Conservation (phyloP, 208 protist species). For the Acanthamoeba healyi region DNA sequence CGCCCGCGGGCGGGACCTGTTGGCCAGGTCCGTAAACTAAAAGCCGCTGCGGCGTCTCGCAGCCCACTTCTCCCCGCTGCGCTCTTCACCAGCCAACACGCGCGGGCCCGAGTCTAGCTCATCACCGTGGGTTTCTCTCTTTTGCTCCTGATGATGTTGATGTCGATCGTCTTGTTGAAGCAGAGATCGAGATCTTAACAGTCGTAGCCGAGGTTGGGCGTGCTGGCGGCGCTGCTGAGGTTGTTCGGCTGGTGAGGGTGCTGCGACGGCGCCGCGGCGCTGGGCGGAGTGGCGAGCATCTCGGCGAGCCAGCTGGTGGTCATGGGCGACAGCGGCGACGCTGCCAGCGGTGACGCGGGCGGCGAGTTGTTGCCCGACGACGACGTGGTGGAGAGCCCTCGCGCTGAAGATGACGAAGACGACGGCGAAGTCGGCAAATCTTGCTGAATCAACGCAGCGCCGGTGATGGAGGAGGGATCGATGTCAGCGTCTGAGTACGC, state of each 20-base stretch:
- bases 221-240: too few relatives aligned
- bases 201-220: too few relatives aligned
- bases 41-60: not conserved
- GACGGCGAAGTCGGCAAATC: not conserved
- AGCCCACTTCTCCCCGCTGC: not conserved
- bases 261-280: not conserved
- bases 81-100: not conserved
- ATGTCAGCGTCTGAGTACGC: not conserved
- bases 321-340: constrained; percentile 32
- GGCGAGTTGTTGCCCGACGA: not conserved
- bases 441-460: not conserved
- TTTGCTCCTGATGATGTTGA: too few relatives aligned
- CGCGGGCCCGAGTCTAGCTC: not conserved
- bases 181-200: too few relatives aligned
- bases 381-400: not conserved
- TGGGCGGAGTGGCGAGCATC: constrained; percentile 30
- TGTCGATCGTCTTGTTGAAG: too few relatives aligned
- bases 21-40: not conserved
- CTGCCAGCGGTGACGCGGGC: not conserved
- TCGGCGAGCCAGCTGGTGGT: constrained; percentile 22
- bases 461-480: not conserved
- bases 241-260: too few relatives aligned
- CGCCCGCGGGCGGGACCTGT: not conserved
- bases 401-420: not conserved
- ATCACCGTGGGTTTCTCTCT: not conserved